Conservation (phyloP, 2,329 filamentous ascomycete genomes). For the Tetracladium maxilliforme region DNA sequence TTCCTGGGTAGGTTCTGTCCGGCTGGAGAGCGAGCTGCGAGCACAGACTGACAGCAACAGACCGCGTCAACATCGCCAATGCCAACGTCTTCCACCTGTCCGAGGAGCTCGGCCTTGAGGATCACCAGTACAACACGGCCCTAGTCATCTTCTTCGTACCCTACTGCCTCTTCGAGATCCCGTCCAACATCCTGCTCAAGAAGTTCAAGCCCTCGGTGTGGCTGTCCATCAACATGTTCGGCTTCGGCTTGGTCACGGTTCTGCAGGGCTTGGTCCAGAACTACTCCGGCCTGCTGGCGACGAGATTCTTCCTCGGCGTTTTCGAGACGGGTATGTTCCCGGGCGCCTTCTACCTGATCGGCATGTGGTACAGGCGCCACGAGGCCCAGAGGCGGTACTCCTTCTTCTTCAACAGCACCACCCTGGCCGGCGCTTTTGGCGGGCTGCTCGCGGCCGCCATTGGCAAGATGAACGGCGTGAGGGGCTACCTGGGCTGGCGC, state of each 20-base stretch:
- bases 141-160: constrained; percentile 74
- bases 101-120: constrained; percentile 41
- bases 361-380: constrained; percentile 78
- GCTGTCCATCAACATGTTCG: constrained; percentile 72
- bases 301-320: constrained; percentile 73
- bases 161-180: constrained; percentile 59
- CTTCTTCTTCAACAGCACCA: constrained; percentile 83
- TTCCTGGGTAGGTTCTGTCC: too few species aligned
- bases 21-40: not conserved
- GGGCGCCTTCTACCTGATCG: constrained; percentile 59
- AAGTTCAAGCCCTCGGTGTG: constrained; percentile 50
- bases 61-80: constrained; percentile 70
- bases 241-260: constrained; percentile 63
- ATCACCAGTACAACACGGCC: constrained; percentile 56
- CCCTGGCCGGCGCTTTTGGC: constrained; percentile 70
- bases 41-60: too few species aligned
- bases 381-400: constrained; percentile 88
- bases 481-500: constrained; percentile 59
- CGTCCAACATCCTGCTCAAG: constrained; percentile 60
- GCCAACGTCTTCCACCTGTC: constrained; percentile 53
- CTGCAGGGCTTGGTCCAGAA: constrained; percentile 66
- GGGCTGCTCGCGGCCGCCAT: constrained; percentile 76
- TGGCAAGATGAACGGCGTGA: constrained; percentile 66
- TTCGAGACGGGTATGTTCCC: constrained; percentile 68
- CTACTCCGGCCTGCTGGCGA: constrained; percentile 63